Conservation (phyloP, 805 yeast species). For the Hanseniaspora occidentalis region DNA sequence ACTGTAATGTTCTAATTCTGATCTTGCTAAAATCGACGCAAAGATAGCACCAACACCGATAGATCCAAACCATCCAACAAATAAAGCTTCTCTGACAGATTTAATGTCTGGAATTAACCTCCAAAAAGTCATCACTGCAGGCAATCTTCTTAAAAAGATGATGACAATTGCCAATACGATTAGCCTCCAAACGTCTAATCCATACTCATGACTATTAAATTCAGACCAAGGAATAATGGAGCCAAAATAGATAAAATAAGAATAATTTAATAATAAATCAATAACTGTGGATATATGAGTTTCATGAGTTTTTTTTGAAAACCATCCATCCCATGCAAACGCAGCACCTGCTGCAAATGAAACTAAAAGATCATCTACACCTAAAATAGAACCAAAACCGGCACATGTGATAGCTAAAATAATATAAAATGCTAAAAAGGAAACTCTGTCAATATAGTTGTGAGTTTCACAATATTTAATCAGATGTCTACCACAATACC, state of each 20-base stretch:
- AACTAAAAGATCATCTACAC: slow-evolving; percentile 79
- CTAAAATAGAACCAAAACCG: slow-evolving; percentile 78
- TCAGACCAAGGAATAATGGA: slow-evolving; percentile 82
- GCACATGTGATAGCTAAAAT: slow-evolving; percentile 76
- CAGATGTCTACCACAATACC: slow-evolving; percentile 55
- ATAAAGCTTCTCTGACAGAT: slow-evolving; percentile 86
- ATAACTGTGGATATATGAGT: slow-evolving; percentile 84
- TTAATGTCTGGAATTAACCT: slow-evolving; percentile 79
- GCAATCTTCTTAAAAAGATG: slow-evolving; percentile 66
- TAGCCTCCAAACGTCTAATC: slow-evolving; percentile 69
- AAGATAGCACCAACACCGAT: slow-evolving; percentile 91
- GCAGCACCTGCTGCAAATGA: slow-evolving; percentile 91
- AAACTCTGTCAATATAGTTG: slow-evolving; percentile 72
- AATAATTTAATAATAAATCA: slow-evolving; percentile 68
- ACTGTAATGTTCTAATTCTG: slow-evolving; percentile 45
- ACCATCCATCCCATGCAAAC: slow-evolving; percentile 90
- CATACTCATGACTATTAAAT: slow-evolving; percentile 49
- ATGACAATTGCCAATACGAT: slow-evolving; percentile 63
- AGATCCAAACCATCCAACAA: slow-evolving; percentile 94
- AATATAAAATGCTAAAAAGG: slow-evolving; percentile 74
- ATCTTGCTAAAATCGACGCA: slow-evolving; percentile 69
- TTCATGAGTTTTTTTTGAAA: slow-evolving; percentile 70
- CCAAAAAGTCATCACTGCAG: slow-evolving; percentile 63
- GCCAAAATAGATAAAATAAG: slow-evolving; percentile 83
- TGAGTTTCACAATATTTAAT: slow-evolving; percentile 62